Evolutionary conservation across 1,284 basidiomycete species (phyloP).

Genomic region (Neonothopanus nambi): DNA sequence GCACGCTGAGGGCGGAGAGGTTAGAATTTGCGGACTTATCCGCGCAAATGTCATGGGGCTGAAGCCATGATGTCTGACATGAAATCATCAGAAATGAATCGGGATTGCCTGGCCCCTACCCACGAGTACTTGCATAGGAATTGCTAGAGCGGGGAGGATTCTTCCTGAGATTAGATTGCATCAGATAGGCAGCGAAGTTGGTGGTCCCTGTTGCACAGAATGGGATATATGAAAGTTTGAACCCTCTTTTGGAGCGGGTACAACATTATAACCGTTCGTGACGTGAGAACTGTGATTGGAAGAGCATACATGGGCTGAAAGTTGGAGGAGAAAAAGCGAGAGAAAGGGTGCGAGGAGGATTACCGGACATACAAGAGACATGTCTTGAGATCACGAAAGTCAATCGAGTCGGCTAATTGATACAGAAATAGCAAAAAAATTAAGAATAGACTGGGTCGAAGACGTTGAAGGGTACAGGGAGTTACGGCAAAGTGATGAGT

Average conservation of each 20-base stretch:
- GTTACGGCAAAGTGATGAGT: background rate
- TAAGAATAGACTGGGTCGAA: slow-evolving; percentile 7
- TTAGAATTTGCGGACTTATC: background rate
- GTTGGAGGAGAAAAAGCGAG: too few species aligned
- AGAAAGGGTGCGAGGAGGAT: background rate
- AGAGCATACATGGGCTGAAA: background rate
- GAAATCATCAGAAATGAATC: too few species aligned
- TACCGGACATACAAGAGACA: background rate
- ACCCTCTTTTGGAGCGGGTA: background rate
- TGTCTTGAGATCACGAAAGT: background rate
- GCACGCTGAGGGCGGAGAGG: too few species aligned
- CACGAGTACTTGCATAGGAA: too few species aligned
- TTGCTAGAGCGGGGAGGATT: too few species aligned
- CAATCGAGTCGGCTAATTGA: slow-evolving; percentile 1
- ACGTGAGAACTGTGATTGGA: slow-evolving; percentile 13
- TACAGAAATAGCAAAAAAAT: background rate
- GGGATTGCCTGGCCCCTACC: too few species aligned
- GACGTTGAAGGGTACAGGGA: background rate
- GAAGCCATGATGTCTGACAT: too few species aligned
- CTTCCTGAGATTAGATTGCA: background rate
- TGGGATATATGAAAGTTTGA: slow-evolving; percentile 7
- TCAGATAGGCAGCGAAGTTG: slow-evolving; percentile 3
- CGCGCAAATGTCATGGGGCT: background rate
- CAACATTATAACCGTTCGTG: slow-evolving; percentile 2
- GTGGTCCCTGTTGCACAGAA: background rate